A percentile compares a stretch with the other conserved stretches of the same genome.
Evolutionary conservation across 441 rosid genomes (phyloP).

Genomic region (Erysimum pusillum): DNA sequence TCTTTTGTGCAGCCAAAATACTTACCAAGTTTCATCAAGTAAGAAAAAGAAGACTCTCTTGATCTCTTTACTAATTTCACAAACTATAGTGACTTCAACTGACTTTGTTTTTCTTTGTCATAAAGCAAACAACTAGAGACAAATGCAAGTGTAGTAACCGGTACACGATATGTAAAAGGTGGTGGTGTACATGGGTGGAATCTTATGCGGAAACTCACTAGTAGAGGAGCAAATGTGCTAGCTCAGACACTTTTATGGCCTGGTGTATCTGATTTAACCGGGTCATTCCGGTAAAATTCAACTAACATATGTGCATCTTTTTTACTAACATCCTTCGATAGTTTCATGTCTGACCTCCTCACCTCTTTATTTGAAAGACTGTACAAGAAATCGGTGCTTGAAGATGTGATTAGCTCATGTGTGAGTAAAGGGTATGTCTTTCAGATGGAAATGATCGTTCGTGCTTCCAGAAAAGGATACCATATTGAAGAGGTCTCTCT

Average conservation of each 20-base stretch:
- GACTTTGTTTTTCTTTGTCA: slow-evolving; percentile 19
- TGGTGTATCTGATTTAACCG: slow-evolving; percentile 96
- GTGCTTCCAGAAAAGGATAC: slow-evolving; percentile 91
- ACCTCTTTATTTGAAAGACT: slow-evolving; percentile 60
- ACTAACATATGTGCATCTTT: background rate
- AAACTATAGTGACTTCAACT: background rate
- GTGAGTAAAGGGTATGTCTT: slow-evolving; percentile 97
- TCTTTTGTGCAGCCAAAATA: slow-evolving; percentile 88
- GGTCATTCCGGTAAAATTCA: slow-evolving; percentile 81
- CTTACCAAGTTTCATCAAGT: slow-evolving; percentile 92
- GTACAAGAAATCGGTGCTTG: slow-evolving; percentile 83
- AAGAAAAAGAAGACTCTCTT: slow-evolving; percentile 51
- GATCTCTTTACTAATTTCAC: slow-evolving; percentile 15
- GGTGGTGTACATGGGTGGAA: slow-evolving; percentile 99
- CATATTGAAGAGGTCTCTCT: slow-evolving; percentile 80
- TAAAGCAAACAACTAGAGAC: slow-evolving; percentile 90
- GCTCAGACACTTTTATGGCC: slow-evolving; percentile 98
- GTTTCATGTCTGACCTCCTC: slow-evolving; percentile 32
- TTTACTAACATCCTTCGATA: slow-evolving; percentile 1
- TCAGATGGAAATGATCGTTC: slow-evolving; percentile 99
- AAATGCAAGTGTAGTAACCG: slow-evolving; percentile 91
- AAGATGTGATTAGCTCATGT: slow-evolving; percentile 81
- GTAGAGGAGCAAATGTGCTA: slow-evolving; percentile 98
- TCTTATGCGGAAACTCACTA: slow-evolving; percentile 95
- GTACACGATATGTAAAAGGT: slow-evolving; percentile 87